Evolutionary conservation across 2,329 filamentous ascomycete genomes (phyloP).

Genomic region (Leptodontidium sp.): DNA sequence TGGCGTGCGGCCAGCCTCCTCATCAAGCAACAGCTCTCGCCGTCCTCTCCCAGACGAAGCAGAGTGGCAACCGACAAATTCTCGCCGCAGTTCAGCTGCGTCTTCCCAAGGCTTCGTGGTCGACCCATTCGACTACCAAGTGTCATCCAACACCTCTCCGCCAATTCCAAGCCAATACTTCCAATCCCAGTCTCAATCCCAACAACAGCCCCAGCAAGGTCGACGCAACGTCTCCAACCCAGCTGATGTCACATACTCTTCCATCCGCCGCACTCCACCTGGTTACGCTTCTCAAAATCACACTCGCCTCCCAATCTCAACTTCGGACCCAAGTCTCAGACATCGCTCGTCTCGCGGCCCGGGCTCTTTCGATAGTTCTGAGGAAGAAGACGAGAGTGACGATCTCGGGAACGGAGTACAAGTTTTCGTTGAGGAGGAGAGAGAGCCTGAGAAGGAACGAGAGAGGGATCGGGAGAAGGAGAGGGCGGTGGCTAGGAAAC

Average conservation of each 20-base stretch:
- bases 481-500: slow-evolving; percentile 35
- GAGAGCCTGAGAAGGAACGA: slow-evolving; percentile 28
- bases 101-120: slow-evolving; percentile 44
- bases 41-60: slow-evolving; percentile 58
- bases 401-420: slow-evolving; percentile 43
- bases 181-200: slow-evolving; percentile 31
- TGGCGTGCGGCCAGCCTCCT: slow-evolving; percentile 46
- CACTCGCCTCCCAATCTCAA: slow-evolving; percentile 26
- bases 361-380: slow-evolving; percentile 34
- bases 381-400: slow-evolving; percentile 42
- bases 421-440: slow-evolving; percentile 41
- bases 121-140: slow-evolving; percentile 51
- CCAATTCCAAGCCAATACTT: slow-evolving; percentile 46
- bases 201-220: slow-evolving; percentile 38
- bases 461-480: slow-evolving; percentile 18
- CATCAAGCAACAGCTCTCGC: slow-evolving; percentile 48
- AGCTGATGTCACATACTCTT: slow-evolving; percentile 48
- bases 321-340: slow-evolving; percentile 13
- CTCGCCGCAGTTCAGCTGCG: slow-evolving; percentile 45
- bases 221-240: slow-evolving; percentile 46
- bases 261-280: slow-evolving; percentile 39
- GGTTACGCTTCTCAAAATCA: neutral
- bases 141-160: slow-evolving; percentile 40
- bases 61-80: slow-evolving; percentile 50
- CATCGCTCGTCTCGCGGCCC: slow-evolving; percentile 19